phyloP scores from a whole-genome alignment of 2,329 filamentous ascomycete species.

The Fusarium metavorans region DNA sequence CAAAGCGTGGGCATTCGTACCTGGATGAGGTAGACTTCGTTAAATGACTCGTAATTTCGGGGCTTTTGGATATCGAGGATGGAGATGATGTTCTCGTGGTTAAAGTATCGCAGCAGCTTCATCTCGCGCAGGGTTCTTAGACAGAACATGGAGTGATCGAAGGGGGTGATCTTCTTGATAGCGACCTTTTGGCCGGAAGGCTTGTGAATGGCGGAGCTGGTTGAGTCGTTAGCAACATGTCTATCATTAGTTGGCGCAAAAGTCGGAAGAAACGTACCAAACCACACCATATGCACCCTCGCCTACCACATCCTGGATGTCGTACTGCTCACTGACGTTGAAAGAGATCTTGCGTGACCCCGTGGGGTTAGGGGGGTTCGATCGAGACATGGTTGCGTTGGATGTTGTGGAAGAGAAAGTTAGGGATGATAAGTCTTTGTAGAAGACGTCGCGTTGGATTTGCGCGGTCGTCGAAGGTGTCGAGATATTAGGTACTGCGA shows the following conservation, averaged over 20 bases:
- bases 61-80: constrained; percentile 99
- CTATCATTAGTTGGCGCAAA: background rate
- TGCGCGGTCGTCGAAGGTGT: constrained; percentile 24
- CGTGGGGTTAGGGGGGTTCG: constrained; percentile 67
- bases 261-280: constrained; percentile 74
- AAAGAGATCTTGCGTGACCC: constrained; percentile 96
- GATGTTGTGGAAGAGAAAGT: constrained; percentile 3
- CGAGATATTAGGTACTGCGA: constrained; percentile 14
- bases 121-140: constrained; percentile 96
- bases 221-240: constrained; percentile 1
- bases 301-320: constrained; percentile 99
- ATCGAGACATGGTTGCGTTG: constrained; percentile 61
- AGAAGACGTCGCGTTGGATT: constrained; percentile 9
- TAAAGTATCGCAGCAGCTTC: constrained; percentile 99
- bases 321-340: constrained; percentile 99
- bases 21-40: constrained; percentile 98
- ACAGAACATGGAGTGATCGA: constrained; percentile 99
- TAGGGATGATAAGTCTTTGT: constrained; percentile 5
- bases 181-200: constrained; percentile 98
- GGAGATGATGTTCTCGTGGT: constrained; percentile 99
- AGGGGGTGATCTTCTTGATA: constrained; percentile 99
- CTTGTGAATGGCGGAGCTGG: constrained; percentile 95
- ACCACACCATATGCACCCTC: constrained; percentile 99
- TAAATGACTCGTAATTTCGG: constrained; percentile 93
- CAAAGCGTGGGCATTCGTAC: constrained; percentile 61